Base-by-base conservation (phyloP, 1,139 yeast genomes). In the Blastobotrys ciferrii region DNA sequence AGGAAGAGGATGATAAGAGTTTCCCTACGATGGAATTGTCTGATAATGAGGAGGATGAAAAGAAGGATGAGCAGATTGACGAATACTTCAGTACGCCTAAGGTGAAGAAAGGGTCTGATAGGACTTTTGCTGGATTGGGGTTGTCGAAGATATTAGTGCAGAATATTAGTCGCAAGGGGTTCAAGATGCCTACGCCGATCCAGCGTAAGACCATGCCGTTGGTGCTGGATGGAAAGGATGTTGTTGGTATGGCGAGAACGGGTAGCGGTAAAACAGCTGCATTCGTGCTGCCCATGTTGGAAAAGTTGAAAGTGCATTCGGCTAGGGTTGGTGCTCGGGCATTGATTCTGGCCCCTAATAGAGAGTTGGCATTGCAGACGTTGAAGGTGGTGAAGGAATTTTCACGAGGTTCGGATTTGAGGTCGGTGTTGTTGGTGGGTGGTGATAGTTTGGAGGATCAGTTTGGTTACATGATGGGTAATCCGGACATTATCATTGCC, bases 211-310 rank as follows among this genome's bases (percentile, higher is more conserved):
- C 98, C 2, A 87, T 94, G 50, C 98, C 98, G 0, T 74, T 89
- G 50, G 83, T 92, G 49, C 73, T 92, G 72, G 91, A 87, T 51
- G 84, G 81, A 52, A 76, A 95, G 62, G 98, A 94, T 70, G 95
- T 94, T 32, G 98, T 94, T 17, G 99, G 98, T 62, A 94, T 94
- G 96, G 99, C 99, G 17, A 79, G 98, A 63, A 94, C 99, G 0
- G 99, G 99, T 61, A 87, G 96, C 30, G 99, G 99, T 74, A 94
- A 94, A 65, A 94, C 99, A 0, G 98, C 98, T 3, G 98, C 98
- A 0, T 94, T 94, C 66, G 80, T 88, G n/a, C 71, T 94, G 50
- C 99, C 99, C 1, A 77, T 94, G 72, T 77, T 94, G 58, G 98
- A 94, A 61, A 84, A 79, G 61, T 73, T 91, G 55, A 87, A 87